Evolutionary conservation across 768 basidiomycete genomes (phyloP).

Genomic region (Chiua virens): DNA sequence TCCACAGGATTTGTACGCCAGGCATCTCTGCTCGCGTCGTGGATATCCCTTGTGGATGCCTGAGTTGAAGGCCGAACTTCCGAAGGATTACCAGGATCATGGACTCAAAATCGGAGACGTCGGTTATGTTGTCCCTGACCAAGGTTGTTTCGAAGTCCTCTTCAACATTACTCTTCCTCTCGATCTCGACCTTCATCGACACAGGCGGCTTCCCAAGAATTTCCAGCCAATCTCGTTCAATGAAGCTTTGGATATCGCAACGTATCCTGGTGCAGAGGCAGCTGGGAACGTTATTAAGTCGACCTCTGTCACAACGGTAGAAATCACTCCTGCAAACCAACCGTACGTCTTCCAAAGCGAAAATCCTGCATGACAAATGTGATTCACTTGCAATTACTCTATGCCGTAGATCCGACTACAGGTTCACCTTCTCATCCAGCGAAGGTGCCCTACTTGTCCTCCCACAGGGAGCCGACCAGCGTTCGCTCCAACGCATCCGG

Average conservation of each 20-base stretch:
- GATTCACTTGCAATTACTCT: neutral
- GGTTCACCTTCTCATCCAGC: neutral
- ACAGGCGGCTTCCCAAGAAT: neutral
- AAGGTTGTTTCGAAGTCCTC: neutral
- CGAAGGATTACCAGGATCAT: neutral
- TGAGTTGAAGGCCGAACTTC: neutral
- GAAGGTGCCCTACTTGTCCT: neutral
- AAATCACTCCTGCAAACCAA: neutral
- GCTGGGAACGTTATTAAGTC: neutral
- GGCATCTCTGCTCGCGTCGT: neutral
- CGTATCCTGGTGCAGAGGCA: neutral
- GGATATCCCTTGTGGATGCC: neutral
- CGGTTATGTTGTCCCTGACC: neutral
- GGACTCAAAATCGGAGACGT: conserved; percentile 1
- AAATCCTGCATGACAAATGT: too few species aligned
- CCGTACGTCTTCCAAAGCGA: neutral
- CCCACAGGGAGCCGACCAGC: too few species aligned
- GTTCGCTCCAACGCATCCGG: neutral
- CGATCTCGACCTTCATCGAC: neutral
- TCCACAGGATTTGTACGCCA: neutral
- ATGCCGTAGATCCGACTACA: neutral
- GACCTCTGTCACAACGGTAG: neutral
- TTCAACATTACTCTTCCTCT: neutral
- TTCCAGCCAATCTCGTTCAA: neutral
- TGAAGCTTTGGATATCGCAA: neutral